These are phyloP conservation scores for Exophiala mesophila DNA, from an alignment of 2,329 filamentous ascomycete species.

Conservation along the genomic window DNA sequence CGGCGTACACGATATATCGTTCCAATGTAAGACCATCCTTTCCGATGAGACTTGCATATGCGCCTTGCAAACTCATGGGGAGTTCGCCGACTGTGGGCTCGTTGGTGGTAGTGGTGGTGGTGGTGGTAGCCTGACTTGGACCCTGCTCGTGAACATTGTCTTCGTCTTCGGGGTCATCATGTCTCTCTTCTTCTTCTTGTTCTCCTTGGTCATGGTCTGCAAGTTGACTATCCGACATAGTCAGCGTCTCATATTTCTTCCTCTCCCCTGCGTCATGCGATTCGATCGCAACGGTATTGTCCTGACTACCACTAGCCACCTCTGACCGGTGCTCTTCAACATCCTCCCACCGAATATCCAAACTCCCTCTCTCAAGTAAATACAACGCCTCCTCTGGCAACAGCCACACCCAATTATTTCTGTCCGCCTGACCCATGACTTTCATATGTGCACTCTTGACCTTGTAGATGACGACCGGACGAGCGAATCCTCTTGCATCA, in stretches of 20 bases:
- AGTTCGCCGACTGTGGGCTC: constrained; percentile 47
- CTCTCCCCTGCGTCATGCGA: not conserved
- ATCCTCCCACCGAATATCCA: constrained; percentile 80
- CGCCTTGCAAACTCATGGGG: constrained; percentile 87
- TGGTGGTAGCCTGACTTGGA: constrained; percentile 11
- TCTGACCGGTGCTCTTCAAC: constrained; percentile 31
- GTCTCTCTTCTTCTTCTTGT: not conserved
- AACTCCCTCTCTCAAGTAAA: constrained; percentile 75
- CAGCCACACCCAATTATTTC: constrained; percentile 68
- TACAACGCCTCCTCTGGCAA: constrained; percentile 89
- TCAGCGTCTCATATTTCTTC: not conserved
- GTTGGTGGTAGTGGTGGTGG: too few relatives aligned
- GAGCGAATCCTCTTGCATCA: constrained; percentile 11
- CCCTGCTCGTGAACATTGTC: constrained; percentile 14
- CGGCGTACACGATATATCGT: constrained; percentile 81
- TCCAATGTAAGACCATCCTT: constrained; percentile 62
- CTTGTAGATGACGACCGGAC: constrained; percentile 60
- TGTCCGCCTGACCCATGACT: constrained; percentile 68
- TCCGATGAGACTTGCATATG: constrained; percentile 79
- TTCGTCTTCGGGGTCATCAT: constrained; percentile 21
- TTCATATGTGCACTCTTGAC: constrained; percentile 68
- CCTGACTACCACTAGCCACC: constrained; percentile 24
- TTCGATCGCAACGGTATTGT: too few relatives aligned
- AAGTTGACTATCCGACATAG: not conserved
- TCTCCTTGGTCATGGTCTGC: not conserved